Evolutionary conservation across 768 basidiomycete species (phyloP), one percentile per base, ranked within the genome.

Genomic region (Lepiota venenata): DNA sequence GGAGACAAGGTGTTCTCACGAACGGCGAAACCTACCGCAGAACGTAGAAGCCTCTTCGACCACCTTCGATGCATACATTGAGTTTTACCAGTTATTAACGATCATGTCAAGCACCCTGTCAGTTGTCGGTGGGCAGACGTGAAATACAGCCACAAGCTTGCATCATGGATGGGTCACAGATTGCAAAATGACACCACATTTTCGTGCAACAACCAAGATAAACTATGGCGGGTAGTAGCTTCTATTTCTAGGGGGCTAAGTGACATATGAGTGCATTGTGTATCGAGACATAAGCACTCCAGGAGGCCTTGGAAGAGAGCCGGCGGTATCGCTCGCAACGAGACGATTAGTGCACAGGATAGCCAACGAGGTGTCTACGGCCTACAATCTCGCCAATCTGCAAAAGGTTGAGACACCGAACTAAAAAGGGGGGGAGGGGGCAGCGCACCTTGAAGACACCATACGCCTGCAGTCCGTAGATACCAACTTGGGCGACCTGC

Each of bases 311-410:
- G 9, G 18, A 7, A 20, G n/a, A 25, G 35, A 10, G 12, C 21
- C 11, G 43, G 15, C 35, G 18, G 20, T 16, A 29, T 32, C 10
- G 16, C n/a, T 27, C n/a, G 20, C 21, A 10, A 38, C 39, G 15
- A 21, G 25, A 37, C 47, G 47, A 37, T 47, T 58, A 81, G 58
- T 82, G 74, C 56, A 89, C 64, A 55, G 85, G 81, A 74, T 93
- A 93, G 35, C 91, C 92, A 62, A 94, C 75, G 37, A 93, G 65
- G 68, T 81, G 82, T 71, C 91, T 82, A 60, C 91, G 78, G 8
- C 91, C 91, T 56, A 94, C 61, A 54, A 94, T 94, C 71, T 95
- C 93, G 52, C 93, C 93, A 72, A 95, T 82, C 85, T 91, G 36
- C 35, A 15, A 32, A 42, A 15, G 4, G 14, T 14, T 32, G 15